phyloP scores from a whole-genome alignment of 2,329 filamentous ascomycete genomes.

The Botrytis fabae region DNA sequence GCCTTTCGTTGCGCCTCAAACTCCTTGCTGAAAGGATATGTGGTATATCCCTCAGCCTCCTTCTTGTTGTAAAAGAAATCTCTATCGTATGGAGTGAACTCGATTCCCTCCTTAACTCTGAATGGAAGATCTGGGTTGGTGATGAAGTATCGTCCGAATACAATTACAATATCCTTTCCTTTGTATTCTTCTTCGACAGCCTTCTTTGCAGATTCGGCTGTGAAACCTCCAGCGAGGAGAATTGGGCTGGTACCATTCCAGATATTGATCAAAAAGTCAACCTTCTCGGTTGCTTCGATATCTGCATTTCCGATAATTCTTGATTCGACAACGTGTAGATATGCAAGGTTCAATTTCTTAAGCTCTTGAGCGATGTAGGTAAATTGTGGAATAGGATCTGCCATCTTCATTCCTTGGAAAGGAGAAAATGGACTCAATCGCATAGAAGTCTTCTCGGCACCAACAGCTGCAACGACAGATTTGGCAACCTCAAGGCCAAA shows the following conservation, averaged over 20 bases:
- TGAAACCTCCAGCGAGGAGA: conserved; percentile 52
- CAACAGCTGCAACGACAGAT: conserved; percentile 52
- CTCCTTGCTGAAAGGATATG: conserved; percentile 41
- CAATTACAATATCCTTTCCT: conserved; percentile 43
- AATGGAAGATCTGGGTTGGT: conserved; percentile 49
- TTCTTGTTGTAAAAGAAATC: conserved; percentile 42
- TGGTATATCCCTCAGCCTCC: conserved; percentile 42
- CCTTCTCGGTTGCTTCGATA: conserved; percentile 42
- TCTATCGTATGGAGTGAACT: conserved; percentile 46
- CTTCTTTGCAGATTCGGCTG: conserved; percentile 43
- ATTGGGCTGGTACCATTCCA: conserved; percentile 49
- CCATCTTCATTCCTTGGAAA: conserved; percentile 65
- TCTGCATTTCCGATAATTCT: conserved; percentile 41
- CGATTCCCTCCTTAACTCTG: conserved; percentile 44
- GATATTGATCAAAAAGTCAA: conserved; percentile 48
- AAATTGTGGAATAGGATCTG: conserved; percentile 64
- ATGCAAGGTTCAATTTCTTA: conserved; percentile 55
- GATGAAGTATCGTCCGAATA: conserved; percentile 49
- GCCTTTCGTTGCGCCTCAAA: conserved; percentile 30
- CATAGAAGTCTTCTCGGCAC: conserved; percentile 54
- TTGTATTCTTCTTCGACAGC: conserved; percentile 43
- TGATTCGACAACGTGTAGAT: conserved; percentile 62
- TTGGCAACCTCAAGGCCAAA: conserved; percentile 56
- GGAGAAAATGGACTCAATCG: conserved; percentile 60
- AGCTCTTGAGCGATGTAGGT: conserved; percentile 54